Evolutionary conservation across 768 basidiomycete species (phyloP).

Genomic region (Kwoniella pini): DNA sequence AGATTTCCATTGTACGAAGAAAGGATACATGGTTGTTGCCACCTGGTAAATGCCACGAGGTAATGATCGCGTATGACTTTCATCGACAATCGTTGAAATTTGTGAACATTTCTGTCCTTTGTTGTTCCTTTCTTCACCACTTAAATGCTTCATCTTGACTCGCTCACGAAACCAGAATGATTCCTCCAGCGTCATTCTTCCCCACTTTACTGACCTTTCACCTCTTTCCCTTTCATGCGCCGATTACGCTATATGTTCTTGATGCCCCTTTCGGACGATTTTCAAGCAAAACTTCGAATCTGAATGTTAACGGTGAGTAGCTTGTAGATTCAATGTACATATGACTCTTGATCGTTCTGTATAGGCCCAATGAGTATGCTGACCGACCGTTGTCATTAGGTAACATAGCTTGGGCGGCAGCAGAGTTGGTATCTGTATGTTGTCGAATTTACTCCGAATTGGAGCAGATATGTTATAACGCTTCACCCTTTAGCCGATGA

Average conservation of each 20-base stretch:
- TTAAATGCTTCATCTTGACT: too few species aligned
- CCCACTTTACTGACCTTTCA: constrained; percentile 40
- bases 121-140: too few species aligned
- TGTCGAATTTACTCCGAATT: neutral
- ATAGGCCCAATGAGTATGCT: too few species aligned
- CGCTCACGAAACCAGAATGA: too few species aligned
- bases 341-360: too few species aligned
- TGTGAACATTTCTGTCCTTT: too few species aligned
- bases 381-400: constrained; percentile 19
- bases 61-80: too few species aligned
- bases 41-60: too few species aligned
- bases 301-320: constrained; percentile 64
- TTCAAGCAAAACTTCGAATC: constrained; percentile 58
- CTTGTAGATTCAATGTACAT: neutral
- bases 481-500: constrained; percentile 34
- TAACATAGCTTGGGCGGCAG: constrained; percentile 49
- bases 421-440: constrained; percentile 51
- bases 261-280: constrained; percentile 84
- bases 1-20: too few species aligned
- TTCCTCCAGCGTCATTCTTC: constrained; percentile 33
- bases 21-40: too few species aligned
- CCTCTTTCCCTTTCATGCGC: constrained; percentile 49
- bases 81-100: too few species aligned
- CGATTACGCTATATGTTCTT: constrained; percentile 58
- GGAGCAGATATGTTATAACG: neutral